phyloP scores from a whole-genome alignment of 129 eudicot species.

The Artemisia argyi region DNA sequence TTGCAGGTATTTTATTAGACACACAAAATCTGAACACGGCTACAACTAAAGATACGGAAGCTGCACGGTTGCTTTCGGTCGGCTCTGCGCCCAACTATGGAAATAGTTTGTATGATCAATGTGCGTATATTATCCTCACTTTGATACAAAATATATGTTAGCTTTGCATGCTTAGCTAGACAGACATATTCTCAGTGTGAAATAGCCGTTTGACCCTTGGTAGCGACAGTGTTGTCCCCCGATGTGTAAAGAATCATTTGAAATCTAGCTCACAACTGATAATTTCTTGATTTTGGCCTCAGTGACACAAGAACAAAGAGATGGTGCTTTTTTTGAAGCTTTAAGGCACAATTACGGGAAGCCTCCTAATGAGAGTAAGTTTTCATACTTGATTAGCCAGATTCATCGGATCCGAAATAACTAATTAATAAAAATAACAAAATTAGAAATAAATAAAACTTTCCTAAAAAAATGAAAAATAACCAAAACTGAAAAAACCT shows the following conservation, averaged over 20 bases:
- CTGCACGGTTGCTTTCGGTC: constrained; percentile 77
- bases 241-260: not conserved
- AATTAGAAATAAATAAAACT: no score
- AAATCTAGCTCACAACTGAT: not conserved
- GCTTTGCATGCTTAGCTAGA: constrained; percentile 6
- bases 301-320: constrained; percentile 79
- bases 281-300: constrained; percentile 18
- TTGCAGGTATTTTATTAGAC: constrained; percentile 76
- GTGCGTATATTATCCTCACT: constrained; percentile 25
- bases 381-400: not conserved
- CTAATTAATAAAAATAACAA: no score
- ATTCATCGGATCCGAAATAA: no score
- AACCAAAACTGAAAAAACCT: no score
- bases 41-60: constrained; percentile 77
- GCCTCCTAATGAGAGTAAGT: constrained; percentile 67
- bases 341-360: constrained; percentile 61
- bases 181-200: not conserved
- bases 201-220: not conserved
- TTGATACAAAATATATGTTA: not conserved
- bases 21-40: constrained; percentile 64
- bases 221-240: not conserved
- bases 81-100: constrained; percentile 71
- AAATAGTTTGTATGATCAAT: constrained; percentile 62
- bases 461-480: no score
- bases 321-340: constrained; percentile 55